A percentile compares a stretch with the other conserved stretches of the same genome.
Conservation (phyloP, 2,329 filamentous ascomycete genomes). For the Hypoxylon sp. region DNA sequence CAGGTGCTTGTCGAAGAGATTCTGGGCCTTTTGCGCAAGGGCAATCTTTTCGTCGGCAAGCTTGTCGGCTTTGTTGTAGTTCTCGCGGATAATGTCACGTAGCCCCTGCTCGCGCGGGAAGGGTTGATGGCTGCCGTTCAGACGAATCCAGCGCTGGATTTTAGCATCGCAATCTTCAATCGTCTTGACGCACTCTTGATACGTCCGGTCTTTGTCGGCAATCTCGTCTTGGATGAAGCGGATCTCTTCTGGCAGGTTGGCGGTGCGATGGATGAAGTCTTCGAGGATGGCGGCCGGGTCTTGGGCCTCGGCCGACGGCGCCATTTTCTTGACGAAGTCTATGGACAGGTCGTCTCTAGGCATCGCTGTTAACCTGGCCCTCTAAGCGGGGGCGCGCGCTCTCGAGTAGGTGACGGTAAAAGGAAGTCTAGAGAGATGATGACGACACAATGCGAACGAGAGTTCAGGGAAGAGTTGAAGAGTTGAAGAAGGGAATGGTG, state of each 20-base stretch:
- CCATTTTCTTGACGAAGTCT: conserved; percentile 78
- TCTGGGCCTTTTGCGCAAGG: conserved; percentile 75
- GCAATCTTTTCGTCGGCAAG: conserved; percentile 82
- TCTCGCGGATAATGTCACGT: conserved; percentile 75
- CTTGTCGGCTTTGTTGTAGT: conserved; percentile 77
- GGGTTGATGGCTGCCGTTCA: conserved; percentile 78
- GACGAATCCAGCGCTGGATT: conserved; percentile 86
- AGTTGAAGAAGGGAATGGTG: background rate
- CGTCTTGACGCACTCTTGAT: conserved; percentile 76
- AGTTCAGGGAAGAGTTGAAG: conserved; percentile 1
- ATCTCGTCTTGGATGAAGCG: conserved; percentile 89
- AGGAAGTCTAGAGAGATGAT: conserved; percentile 23
- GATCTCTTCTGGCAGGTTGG: conserved; percentile 86
- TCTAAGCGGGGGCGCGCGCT: conserved; percentile 49
- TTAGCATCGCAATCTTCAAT: conserved; percentile 81
- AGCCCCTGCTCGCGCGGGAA: conserved; percentile 83
- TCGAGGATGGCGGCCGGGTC: conserved; percentile 80
- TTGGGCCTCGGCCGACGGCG: conserved; percentile 69
- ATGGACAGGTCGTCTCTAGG: conserved; percentile 81
- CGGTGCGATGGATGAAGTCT: conserved; percentile 81
- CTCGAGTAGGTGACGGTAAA: conserved; percentile 32
- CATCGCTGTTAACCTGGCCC: conserved; percentile 73
- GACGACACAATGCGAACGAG: conserved; percentile 10
- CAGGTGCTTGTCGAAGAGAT: conserved; percentile 73
- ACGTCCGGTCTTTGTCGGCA: conserved; percentile 81